Percentiles rank a stretch among this genome's conserved stretches.
phyloP scores from a whole-genome alignment of 352 stramenopile genomes.

The Phytophthora brassicae region DNA sequence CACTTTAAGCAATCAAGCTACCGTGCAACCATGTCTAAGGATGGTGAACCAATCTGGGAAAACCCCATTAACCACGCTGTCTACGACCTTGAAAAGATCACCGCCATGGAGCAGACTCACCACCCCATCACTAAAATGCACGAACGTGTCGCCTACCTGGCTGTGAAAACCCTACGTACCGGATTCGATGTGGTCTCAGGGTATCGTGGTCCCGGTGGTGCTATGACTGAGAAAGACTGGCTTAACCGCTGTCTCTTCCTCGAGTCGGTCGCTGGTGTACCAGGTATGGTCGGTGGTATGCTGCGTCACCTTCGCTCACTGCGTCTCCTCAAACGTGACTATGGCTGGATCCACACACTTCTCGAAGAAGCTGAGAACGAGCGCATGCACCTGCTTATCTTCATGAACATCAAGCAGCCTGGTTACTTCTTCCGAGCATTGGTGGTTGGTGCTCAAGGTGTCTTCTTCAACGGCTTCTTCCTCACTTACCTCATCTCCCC shows the following conservation, averaged over 20 bases:
- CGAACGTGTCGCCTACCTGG: conserved; percentile 38
- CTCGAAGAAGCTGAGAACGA: conserved; percentile 95
- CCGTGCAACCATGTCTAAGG: conserved; percentile 1
- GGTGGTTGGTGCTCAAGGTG: conserved; percentile 84
- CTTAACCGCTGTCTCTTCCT: conserved; percentile 73
- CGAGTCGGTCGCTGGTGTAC: conserved; percentile 77
- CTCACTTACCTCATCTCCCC: conserved; percentile 88
- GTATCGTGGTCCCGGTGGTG: conserved; percentile 59
- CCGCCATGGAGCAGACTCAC: conserved; percentile 37
- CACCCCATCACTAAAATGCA: conserved; percentile 37
- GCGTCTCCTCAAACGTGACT: conserved; percentile 82
- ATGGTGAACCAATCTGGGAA: conserved; percentile 37
- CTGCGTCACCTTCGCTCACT: conserved; percentile 82
- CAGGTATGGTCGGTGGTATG: conserved; percentile 79
- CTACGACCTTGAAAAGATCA: conserved; percentile 45
- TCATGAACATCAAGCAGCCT: conserved; percentile 88
- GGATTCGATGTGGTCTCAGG: conserved; percentile 55
- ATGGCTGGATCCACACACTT: conserved; percentile 92
- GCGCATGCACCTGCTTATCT: conserved; percentile 93
- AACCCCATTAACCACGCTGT: conserved; percentile 45
- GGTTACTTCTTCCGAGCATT: conserved; percentile 71
- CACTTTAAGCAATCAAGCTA: conserved; percentile 19
- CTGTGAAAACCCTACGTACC: conserved; percentile 44
- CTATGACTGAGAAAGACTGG: conserved; percentile 69
- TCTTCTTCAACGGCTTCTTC: conserved; percentile 89